Evolutionary conservation across 176 grass and related monocot genomes (phyloP).

Genomic region (Hordeum marinum): DNA sequence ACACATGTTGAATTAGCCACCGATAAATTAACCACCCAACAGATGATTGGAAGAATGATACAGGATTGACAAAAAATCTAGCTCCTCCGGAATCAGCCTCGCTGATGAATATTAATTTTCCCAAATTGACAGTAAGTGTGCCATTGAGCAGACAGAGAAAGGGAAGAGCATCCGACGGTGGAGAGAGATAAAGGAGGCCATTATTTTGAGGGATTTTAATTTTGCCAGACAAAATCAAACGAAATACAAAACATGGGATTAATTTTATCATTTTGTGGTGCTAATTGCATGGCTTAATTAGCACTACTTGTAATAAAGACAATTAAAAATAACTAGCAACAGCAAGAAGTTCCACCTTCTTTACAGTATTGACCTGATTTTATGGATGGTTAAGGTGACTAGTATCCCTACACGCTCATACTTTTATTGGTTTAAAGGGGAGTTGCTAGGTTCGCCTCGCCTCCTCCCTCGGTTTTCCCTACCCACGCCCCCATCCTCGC

Average conservation of each 20-base stretch:
- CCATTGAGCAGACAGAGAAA: background rate
- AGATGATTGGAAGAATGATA: background rate
- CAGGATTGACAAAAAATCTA: background rate
- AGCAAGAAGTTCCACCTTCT: background rate
- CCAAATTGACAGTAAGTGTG: background rate
- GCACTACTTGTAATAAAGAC: background rate
- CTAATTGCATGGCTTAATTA: background rate
- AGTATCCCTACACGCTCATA: background rate
- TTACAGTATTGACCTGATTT: background rate
- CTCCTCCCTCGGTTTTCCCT: too few relatives aligned
- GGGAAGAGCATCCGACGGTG: background rate
- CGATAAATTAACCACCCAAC: background rate
- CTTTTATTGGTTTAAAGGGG: background rate
- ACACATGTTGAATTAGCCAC: background rate
- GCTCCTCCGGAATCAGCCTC: background rate
- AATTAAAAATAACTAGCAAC: background rate
- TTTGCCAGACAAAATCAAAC: background rate
- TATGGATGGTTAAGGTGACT: background rate
- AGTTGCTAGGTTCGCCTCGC: too few relatives aligned
- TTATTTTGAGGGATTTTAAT: background rate
- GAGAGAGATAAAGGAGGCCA: background rate
- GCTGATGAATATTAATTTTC: background rate
- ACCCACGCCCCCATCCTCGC: too few relatives aligned
- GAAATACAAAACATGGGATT: background rate
- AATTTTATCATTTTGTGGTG: background rate